Conservation (phyloP, 2,329 filamentous ascomycete species). For the Plenodomus tracheiphilus region DNA sequence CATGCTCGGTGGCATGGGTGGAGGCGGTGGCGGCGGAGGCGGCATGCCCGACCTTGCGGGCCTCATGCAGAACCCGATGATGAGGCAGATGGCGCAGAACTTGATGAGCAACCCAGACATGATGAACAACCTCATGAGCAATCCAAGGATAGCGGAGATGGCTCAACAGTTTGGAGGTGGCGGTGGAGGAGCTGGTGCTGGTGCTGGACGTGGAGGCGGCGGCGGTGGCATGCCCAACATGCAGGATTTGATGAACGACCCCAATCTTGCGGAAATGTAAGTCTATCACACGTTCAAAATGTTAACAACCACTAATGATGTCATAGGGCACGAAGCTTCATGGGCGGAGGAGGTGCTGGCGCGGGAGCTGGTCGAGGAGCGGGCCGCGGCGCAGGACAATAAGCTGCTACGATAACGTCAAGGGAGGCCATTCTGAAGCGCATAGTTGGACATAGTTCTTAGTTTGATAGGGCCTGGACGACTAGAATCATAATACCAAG, state of each 20-base stretch:
- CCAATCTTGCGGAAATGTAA: slow-evolving; percentile 90
- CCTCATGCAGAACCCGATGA: slow-evolving; percentile 83
- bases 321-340: slow-evolving; percentile 66
- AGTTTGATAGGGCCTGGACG: slow-evolving; percentile 7
- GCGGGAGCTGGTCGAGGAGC: slow-evolving; percentile 25
- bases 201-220: slow-evolving; percentile 63
- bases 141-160: slow-evolving; percentile 87
- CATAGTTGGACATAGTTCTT: not conserved
- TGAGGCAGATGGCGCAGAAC: slow-evolving; percentile 94
- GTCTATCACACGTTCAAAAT: slow-evolving; percentile 41
- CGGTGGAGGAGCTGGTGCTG: slow-evolving; percentile 35
- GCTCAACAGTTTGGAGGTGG: slow-evolving; percentile 68
- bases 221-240: slow-evolving; percentile 91
- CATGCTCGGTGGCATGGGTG: slow-evolving; percentile 47
- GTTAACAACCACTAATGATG: slow-evolving; percentile 5
- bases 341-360: slow-evolving; percentile 53
- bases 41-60: slow-evolving; percentile 82
- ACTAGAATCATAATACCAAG: slow-evolving; percentile 38
- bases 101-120: slow-evolving; percentile 95
- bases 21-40: slow-evolving; percentile 63
- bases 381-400: slow-evolving; percentile 23
- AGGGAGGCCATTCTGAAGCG: not conserved
- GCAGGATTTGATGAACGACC: slow-evolving; percentile 84
- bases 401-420: not conserved
- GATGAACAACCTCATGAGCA: slow-evolving; percentile 91